phyloP scores from a whole-genome alignment of 805 yeast species.

The Pichia nakasei region DNA sequence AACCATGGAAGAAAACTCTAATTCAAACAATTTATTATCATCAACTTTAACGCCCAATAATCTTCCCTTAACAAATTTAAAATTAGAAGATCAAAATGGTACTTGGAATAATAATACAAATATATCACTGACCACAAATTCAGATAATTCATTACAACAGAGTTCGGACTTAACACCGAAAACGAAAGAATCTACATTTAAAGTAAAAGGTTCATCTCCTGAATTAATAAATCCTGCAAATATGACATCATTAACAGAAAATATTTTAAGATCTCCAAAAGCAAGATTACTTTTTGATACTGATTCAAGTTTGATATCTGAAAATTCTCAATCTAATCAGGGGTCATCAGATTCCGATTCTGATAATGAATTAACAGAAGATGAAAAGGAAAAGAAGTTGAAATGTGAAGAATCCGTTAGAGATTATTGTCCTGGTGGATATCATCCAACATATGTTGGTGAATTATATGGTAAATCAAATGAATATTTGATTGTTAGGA shows the following conservation, averaged over 20 bases:
- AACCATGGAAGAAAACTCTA: no score
- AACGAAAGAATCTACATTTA: neutral
- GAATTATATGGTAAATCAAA: conserved; percentile 41
- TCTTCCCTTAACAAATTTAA: no score
- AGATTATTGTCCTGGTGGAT: conserved; percentile 55
- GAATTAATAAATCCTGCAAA: neutral
- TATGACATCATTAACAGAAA: neutral
- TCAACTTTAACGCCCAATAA: no score
- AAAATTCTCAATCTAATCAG: no score
- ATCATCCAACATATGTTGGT: conserved; percentile 52
- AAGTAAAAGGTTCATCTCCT: neutral
- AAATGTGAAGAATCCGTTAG: conserved; percentile 39
- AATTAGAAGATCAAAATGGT: no score
- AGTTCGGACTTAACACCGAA: neutral
- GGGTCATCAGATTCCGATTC: conserved; percentile 10
- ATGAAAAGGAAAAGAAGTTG: conserved; percentile 17
- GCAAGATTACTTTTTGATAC: neutral
- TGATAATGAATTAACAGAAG: conserved; percentile 18
- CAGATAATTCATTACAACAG: neutral
- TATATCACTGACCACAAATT: neutral
- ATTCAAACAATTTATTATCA: no score
- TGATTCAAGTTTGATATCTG: neutral
- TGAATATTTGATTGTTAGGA: conserved; percentile 41
- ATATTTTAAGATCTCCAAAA: neutral
- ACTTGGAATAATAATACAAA: no score